phyloP scores from a whole-genome alignment of 192 early-diverging fungal species.

The Coemansia sp. region DNA sequence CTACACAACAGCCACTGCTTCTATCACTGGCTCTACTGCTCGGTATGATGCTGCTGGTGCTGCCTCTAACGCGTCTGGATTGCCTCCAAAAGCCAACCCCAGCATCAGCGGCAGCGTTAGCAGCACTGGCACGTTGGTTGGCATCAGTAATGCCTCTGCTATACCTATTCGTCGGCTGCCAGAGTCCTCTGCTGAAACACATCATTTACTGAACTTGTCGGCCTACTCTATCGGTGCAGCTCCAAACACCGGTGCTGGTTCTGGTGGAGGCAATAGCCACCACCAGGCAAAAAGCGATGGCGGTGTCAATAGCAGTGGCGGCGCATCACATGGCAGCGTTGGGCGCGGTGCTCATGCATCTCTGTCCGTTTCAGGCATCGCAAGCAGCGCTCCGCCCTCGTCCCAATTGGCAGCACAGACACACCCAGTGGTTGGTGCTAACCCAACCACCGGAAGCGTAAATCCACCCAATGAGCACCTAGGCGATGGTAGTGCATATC shows the following conservation, averaged over 20 bases:
- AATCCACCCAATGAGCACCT: neutral
- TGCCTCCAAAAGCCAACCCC: conserved; percentile 5
- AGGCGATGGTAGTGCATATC: conserved; percentile 5
- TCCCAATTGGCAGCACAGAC: conserved; percentile 5
- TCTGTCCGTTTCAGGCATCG: neutral
- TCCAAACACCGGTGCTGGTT: conserved; percentile 1
- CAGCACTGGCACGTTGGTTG: conserved; percentile 19
- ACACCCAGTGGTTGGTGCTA: conserved; percentile 2
- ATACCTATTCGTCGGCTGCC: conserved; percentile 31
- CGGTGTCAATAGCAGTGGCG: conserved; percentile 19
- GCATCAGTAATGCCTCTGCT: conserved; percentile 5
- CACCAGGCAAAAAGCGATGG: conserved; percentile 2
- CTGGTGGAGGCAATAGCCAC: conserved; percentile 9
- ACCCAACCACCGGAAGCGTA: neutral
- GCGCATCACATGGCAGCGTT: conserved; percentile 27
- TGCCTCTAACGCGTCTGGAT: neutral
- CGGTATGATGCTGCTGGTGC: conserved; percentile 13
- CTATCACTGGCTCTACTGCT: neutral
- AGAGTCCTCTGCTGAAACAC: conserved; percentile 23
- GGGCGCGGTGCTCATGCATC: conserved; percentile 6
- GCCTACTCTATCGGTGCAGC: conserved; percentile 35
- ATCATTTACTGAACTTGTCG: conserved; percentile 23
- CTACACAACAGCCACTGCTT: neutral
- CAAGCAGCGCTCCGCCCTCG: conserved; percentile 8
- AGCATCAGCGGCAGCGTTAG: conserved; percentile 26